These are phyloP conservation scores for Fusarium ambrosium DNA, from an alignment of 2,329 filamentous ascomycete genomes.

Conservation along the genomic window DNA sequence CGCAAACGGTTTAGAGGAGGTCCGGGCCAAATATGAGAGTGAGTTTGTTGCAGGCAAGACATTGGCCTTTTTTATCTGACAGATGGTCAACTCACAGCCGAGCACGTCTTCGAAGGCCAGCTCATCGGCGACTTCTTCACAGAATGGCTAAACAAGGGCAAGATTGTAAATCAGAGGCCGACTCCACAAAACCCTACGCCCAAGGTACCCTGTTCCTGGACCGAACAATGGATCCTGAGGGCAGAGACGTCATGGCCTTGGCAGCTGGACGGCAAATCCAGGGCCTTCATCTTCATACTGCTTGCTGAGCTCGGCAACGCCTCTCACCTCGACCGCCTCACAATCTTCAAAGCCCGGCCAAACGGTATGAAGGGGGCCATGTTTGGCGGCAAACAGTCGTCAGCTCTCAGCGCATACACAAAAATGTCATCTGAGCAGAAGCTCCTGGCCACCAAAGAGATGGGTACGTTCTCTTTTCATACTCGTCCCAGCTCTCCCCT, in stretches of 20 bases:
- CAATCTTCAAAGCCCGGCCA: not conserved
- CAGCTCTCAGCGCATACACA: not conserved
- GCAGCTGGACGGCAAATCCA: accelerated
- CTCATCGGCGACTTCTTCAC: not conserved
- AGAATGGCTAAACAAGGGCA: not conserved
- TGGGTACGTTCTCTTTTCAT: not conserved
- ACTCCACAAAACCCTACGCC: not conserved
- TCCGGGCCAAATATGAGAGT: not conserved
- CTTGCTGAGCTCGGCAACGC: not conserved
- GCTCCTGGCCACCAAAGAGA: not conserved
- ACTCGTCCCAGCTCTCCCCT: not conserved
- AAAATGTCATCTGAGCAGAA: not conserved
- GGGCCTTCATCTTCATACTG: not conserved
- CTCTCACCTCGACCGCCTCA: not conserved
- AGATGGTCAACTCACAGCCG: not conserved
- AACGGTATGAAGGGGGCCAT: not conserved
- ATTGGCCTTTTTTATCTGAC: no score
- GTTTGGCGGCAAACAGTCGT: not conserved
- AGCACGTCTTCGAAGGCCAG: not conserved
- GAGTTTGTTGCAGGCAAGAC: not conserved
- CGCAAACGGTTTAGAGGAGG: not conserved
- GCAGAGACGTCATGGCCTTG: not conserved
- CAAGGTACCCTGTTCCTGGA: not conserved
- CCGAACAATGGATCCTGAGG: not conserved
- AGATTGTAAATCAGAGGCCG: not conserved